These are phyloP conservation scores for Mycocentrospora acerina DNA, from an alignment of 2,329 filamentous ascomycete species.

Conservation along the genomic window DNA sequence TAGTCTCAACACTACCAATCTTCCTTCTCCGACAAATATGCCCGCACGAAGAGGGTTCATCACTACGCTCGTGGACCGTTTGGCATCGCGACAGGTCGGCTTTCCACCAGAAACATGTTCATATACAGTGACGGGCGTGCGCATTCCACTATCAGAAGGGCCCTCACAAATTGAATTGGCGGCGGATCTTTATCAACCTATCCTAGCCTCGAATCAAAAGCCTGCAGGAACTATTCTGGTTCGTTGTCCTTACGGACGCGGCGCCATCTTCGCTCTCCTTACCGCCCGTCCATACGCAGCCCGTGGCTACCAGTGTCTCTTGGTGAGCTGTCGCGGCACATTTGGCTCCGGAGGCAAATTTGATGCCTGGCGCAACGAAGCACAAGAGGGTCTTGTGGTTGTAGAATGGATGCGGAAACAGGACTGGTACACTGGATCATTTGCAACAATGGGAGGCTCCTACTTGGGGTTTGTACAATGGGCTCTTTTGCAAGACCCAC, in stretches of 20 bases:
- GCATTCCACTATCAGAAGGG: constrained; percentile 9
- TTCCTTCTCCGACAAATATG: too few relatives aligned
- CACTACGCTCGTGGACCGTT: constrained; percentile 1
- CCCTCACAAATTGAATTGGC: constrained; percentile 5
- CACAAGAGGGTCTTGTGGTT: constrained; percentile 7
- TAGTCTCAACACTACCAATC: too few relatives aligned
- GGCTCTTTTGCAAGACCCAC: constrained; percentile 11
- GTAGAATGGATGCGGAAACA: constrained; percentile 14
- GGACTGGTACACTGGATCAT: constrained; percentile 11
- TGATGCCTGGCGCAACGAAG: constrained; percentile 10
- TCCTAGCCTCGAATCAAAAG: constrained; percentile 3
- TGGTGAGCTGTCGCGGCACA: constrained; percentile 12
- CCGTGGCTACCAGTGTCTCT: constrained; percentile 6
- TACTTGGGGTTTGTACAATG: constrained; percentile 12
- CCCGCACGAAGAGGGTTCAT: too few relatives aligned
- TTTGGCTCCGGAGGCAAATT: constrained; percentile 14
- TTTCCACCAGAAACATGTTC: constrained; percentile 13
- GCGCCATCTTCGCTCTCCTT: too few relatives aligned
- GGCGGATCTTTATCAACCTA: constrained; percentile 7
- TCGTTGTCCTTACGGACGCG: constrained; percentile 9
- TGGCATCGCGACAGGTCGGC: background rate
- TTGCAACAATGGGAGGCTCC: constrained; percentile 9
- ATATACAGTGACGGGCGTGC: constrained; percentile 4
- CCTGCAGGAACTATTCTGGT: constrained; percentile 11
- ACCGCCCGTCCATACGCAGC: background rate